Base-by-base conservation (phyloP, 2,329 filamentous ascomycete species). In the Colletotrichum siamense region DNA sequence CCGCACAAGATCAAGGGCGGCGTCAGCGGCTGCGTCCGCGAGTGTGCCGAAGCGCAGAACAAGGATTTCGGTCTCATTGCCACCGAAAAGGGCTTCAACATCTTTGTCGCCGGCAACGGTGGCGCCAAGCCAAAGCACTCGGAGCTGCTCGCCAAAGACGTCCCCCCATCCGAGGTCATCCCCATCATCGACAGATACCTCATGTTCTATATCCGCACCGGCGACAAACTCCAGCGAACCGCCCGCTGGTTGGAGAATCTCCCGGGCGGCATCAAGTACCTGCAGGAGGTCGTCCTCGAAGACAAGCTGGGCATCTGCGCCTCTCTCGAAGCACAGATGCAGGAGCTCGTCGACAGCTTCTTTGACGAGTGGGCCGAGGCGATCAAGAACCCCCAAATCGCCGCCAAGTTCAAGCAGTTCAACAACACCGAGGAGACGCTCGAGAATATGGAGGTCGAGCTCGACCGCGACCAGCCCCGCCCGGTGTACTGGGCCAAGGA, bases 21-120 rank as follows among this genome's bases (percentile, higher is more conserved):
- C 71, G 95, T 98, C 0, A 96, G 94, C 71, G 96, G 96, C 15
- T 98, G 96, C 79, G 95, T 98, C n/a, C 90, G 96, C 71, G 96
- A 98, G 85, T 98, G 96, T 79, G 96, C 96, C 1, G 96, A 98
- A 84, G 96, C 96, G 2, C 96, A 98, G 82, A 96, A 94, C 85
- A 98, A 98, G 85, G 96, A 98, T 82, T 98, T 98, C 80, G 96
- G 96, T 26, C 91, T 98, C 65, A 98, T 98, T 74, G 95, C 96
- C 16, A 98, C 95, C 0, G 95, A 98, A 77, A 98, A 97, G 81
- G 96, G 96, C 34, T 98, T 95, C 91, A 98, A 98, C 85, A 93
- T 98, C 83, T 98, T 96, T 80, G 95, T 98, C 2, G 96, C 91
- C 39, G 96, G 96, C 64, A 98, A 98, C 82, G 96, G 96, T 69